Evolutionary conservation across 1,139 yeast species (phyloP), one percentile per base, ranked within the genome.

Genomic region (Yamadazyma mexicana): DNA sequence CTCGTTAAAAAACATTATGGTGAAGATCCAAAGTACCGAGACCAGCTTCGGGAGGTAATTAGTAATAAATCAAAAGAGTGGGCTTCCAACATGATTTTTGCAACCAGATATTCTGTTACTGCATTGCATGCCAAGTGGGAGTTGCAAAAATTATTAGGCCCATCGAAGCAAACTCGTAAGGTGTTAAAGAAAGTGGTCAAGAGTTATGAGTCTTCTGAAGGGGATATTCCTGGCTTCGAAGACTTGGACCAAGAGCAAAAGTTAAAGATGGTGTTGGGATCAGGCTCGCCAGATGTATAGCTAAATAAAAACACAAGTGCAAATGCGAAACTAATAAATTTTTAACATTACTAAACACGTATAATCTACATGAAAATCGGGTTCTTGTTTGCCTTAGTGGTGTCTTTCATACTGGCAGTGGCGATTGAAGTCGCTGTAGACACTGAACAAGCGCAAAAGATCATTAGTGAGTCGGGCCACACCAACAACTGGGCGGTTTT

Each of bases 401-500:
- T 30, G 33, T 18, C 18, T 9, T 17, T 29, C 3, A 17, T 29
- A 17, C 14, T 12, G 16, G 25, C 24, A n/a, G 37, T 34, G 18
- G 23, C 17, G 5, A 18, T 27, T 11, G 27, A 34, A 22, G 17
- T 39, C n/a, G 31, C 36, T 11, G 43, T 45, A 2, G 43, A 44
- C 27, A 43, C 50, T 4, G 57, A 55, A 3, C 51, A 54, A 10
- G 62, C 64, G 2, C 59, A 54, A 24, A 42, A 54, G 12, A 51
- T 59, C 31, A 58, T 64, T 26, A 46, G 47, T 30, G 51, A 51
- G n/a, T 69, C 83, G 3, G 66, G 70, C 36, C 91, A 84, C 55
- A 85, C 94, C 17, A 87, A 86, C 58, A 87, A 87, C 61, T 87
- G 95, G 95, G 98, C 98, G 0, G 98, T 92, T 4, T 67, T 92